Percentiles rank a stretch among this genome's conserved stretches.
These are phyloP conservation scores for Closterium sp. DNA, from an alignment of 139 green algal species.

Conservation along the genomic window DNA sequence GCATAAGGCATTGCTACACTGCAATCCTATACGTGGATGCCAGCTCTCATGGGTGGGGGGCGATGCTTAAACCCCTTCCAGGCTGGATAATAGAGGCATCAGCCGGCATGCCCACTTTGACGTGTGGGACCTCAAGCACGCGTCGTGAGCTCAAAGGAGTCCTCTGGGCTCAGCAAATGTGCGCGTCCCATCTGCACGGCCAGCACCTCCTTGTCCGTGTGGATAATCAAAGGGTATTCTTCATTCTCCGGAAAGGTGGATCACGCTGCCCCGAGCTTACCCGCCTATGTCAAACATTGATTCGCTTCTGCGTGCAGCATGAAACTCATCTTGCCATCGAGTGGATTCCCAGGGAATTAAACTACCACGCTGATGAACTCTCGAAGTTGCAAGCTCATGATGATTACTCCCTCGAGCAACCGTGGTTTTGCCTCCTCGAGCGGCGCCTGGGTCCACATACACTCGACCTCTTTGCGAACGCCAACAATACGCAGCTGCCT, in stretches of 20 bases:
- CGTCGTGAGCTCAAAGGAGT: not conserved
- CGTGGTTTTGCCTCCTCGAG: not conserved
- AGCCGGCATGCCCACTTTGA: not conserved
- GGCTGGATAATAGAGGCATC: not conserved
- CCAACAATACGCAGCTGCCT: not conserved
- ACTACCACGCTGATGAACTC: not conserved
- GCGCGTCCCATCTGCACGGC: not conserved
- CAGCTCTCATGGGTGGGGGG: not conserved
- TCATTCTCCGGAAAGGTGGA: not conserved
- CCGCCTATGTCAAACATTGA: not conserved
- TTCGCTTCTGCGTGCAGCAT: not conserved
- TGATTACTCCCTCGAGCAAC: not conserved
- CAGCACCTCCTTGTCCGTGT: not conserved
- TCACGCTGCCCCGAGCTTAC: not conserved
- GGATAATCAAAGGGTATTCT: not conserved
- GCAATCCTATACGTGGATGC: not conserved
- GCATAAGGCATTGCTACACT: not conserved
- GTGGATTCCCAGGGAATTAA: not conserved
- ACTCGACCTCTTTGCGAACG: not conserved
- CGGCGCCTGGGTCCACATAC: not conserved
- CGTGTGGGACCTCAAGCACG: not conserved
- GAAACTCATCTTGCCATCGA: not conserved
- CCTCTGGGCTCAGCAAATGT: not conserved
- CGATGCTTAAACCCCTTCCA: not conserved
- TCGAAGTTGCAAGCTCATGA: not conserved